These are phyloP conservation scores for Candida railenensis DNA, from an alignment of 805 yeast species.

Conservation along the genomic window DNA sequence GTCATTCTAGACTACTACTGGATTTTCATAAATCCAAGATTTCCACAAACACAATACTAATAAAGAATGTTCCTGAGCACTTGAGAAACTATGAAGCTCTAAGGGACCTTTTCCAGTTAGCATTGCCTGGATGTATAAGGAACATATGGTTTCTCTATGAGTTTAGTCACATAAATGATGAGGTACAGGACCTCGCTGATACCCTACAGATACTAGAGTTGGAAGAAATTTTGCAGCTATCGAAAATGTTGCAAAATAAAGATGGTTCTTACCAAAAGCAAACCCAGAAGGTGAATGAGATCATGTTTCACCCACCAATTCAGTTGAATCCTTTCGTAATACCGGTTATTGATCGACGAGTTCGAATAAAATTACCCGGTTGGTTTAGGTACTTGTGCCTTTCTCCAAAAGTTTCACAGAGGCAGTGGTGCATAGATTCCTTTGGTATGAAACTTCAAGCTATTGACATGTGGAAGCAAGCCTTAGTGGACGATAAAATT, in stretches of 20 bases:
- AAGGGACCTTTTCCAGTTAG: conserved; percentile 23
- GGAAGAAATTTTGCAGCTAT: conserved; percentile 20
- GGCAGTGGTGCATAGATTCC: conserved; percentile 28
- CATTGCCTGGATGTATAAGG: conserved; percentile 54
- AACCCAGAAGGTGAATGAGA: neutral
- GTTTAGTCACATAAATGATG: conserved; percentile 16
- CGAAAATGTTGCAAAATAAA: conserved; percentile 26
- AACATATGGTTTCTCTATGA: conserved; percentile 58
- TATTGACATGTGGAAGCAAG: conserved; percentile 20
- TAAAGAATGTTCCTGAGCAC: conserved; percentile 46
- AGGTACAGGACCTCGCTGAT: conserved; percentile 21
- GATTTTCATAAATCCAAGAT: conserved; percentile 20
- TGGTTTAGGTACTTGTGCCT: conserved; percentile 20
- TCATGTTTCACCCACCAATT: conserved; percentile 35
- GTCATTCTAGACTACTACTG: conserved; percentile 42
- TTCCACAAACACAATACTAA: conserved; percentile 32
- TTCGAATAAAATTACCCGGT: conserved; percentile 28
- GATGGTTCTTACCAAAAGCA: neutral
- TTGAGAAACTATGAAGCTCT: conserved; percentile 25
- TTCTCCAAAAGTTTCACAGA: conserved; percentile 19
- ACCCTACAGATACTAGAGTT: conserved; percentile 29
- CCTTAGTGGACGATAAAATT: conserved; percentile 17
- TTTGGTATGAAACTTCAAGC: conserved; percentile 11
- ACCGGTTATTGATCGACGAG: conserved; percentile 19
- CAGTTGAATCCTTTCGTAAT: conserved; percentile 16